Evolutionary conservation across 2,329 filamentous ascomycete genomes (phyloP), one percentile per base, ranked within the genome.

Genomic region (Calonectria hawksworthii): DNA sequence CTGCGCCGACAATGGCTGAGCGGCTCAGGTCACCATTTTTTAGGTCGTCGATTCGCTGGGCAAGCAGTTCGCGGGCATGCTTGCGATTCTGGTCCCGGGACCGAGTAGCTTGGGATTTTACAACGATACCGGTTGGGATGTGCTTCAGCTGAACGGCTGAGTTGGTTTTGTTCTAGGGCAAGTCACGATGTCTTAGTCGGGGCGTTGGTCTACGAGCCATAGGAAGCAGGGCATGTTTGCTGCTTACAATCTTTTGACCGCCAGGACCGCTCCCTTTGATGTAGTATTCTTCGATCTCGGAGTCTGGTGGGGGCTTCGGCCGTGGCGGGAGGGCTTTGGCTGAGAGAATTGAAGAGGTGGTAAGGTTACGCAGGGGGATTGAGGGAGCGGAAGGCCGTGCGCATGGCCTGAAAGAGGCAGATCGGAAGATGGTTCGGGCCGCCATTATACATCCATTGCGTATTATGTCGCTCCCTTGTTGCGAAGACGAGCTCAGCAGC

Each of bases 91-190:
- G 94, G 72, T 91, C 91, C 23, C 95, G 92, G 1, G 95, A 98
- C 63, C 97, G 93, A 11, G 97, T 99, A 26, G 94, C 95, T 86
- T 99, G 97, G 71, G 92, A 96, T 87, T 99, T 99, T 76, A 99
- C 92, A 18, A 99, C 96, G 68, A 98, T 92, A 75, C 96, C 96
- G 0, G 96, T 98, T 8, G 96, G 95, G 21, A 94, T 87, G 85
- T 99, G 97, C 79, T 94, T 97, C 44, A 99, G 89, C 84, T 99
- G 97, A 3, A 98, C 96, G 47, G 96, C 96, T 0, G 95, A 98
- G 78, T 93, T 96, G 32, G 97, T 99, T 92, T 99, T 99, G 87
- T 99, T 99, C 94, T 93, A 75, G 64, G 9, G 52, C 34, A 47
- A 32, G n/a, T 18, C 26, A 56, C 47, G 9, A 21, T 21, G 36